Percentiles rank a stretch among this genome's conserved stretches.
phyloP scores from a whole-genome alignment of 768 basidiomycete species.

The Boletus rubescentipes region DNA sequence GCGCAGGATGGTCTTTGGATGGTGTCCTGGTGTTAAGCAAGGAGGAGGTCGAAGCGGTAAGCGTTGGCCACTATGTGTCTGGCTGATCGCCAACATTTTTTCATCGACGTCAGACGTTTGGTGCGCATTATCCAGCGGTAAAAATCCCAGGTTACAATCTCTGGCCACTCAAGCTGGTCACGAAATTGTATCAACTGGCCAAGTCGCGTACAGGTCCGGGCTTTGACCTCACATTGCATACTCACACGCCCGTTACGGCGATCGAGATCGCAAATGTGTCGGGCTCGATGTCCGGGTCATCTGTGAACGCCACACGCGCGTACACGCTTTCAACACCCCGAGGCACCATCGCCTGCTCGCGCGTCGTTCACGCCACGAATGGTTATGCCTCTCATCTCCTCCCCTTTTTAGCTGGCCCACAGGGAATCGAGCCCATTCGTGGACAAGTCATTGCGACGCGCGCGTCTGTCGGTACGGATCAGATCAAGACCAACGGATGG shows the following conservation, averaged over 20 bases:
- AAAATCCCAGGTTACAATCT: slow-evolving; percentile 57
- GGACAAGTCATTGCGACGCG: slow-evolving; percentile 60
- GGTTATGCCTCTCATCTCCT: slow-evolving; percentile 77
- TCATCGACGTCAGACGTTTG: slow-evolving; percentile 22
- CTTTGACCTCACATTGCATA: slow-evolving; percentile 59
- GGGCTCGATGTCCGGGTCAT: neutral
- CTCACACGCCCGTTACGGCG: slow-evolving; percentile 65
- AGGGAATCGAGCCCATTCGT: slow-evolving; percentile 66
- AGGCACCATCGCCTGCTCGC: slow-evolving; percentile 57
- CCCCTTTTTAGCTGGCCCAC: slow-evolving; percentile 56
- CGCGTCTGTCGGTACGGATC: slow-evolving; percentile 38
- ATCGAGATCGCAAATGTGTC: slow-evolving; percentile 24
- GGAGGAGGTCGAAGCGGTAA: slow-evolving; percentile 49
- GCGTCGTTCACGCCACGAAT: slow-evolving; percentile 86
- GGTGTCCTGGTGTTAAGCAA: slow-evolving; percentile 46
- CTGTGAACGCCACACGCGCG: neutral
- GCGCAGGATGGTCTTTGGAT: slow-evolving; percentile 49
- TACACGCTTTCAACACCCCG: slow-evolving; percentile 50
- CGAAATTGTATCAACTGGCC: slow-evolving; percentile 54
- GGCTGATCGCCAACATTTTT: neutral
- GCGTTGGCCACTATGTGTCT: slow-evolving; percentile 1
- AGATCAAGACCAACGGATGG: slow-evolving; percentile 49
- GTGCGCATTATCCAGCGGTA: slow-evolving; percentile 50
- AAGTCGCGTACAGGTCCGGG: slow-evolving; percentile 21
- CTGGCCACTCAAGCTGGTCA: slow-evolving; percentile 82